A percentile compares a stretch with the other conserved stretches of the same genome.
Conservation (phyloP, 352 stramenopile species). For the Phytopythium montanum region DNA sequence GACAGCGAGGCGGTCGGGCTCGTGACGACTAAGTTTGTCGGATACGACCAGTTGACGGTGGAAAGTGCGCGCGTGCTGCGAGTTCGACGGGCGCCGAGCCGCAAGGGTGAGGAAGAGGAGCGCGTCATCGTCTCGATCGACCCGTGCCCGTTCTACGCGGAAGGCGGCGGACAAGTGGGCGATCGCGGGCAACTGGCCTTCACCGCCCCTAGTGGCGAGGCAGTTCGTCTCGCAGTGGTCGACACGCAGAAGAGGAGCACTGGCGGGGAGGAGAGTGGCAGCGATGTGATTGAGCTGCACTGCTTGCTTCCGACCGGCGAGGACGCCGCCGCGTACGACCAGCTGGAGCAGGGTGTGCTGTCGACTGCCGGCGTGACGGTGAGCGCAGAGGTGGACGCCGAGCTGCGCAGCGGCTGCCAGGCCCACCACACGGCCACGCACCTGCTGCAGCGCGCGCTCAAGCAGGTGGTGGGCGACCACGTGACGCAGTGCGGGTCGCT, state of each 20-base stretch:
- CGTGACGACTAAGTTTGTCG: slow-evolving; percentile 39
- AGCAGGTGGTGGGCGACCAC: slow-evolving; percentile 61
- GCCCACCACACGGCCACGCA: slow-evolving; percentile 82
- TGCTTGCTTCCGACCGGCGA: slow-evolving; percentile 30
- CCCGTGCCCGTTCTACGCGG: slow-evolving; percentile 70
- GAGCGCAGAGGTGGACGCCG: slow-evolving; percentile 35
- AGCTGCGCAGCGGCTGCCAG: slow-evolving; percentile 44
- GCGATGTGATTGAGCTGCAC: slow-evolving; percentile 40
- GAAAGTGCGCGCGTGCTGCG: slow-evolving; percentile 29
- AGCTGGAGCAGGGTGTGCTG: slow-evolving; percentile 21
- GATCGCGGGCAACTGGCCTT: slow-evolving; percentile 45
- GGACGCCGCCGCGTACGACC: slow-evolving; percentile 13
- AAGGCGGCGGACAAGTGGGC: slow-evolving; percentile 75
- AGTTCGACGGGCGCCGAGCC: slow-evolving; percentile 21
- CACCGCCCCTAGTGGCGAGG: slow-evolving; percentile 6
- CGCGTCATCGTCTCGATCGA: slow-evolving; percentile 36
- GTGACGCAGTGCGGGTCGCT: slow-evolving; percentile 71
- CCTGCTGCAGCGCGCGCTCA: slow-evolving; percentile 66
- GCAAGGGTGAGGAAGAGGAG: slow-evolving; percentile 3
- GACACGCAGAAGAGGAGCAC: slow-evolving; percentile 36
- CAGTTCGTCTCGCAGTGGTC: slow-evolving; percentile 21
- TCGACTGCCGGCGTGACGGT: slow-evolving; percentile 17
- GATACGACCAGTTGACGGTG: slow-evolving; percentile 50
- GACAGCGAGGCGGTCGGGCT: not conserved
- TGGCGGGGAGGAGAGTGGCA: slow-evolving; percentile 34